Evolutionary conservation across 1,284 basidiomycete species (phyloP), one percentile per base, ranked within the genome.

Genomic region (Marasmius fiardii): DNA sequence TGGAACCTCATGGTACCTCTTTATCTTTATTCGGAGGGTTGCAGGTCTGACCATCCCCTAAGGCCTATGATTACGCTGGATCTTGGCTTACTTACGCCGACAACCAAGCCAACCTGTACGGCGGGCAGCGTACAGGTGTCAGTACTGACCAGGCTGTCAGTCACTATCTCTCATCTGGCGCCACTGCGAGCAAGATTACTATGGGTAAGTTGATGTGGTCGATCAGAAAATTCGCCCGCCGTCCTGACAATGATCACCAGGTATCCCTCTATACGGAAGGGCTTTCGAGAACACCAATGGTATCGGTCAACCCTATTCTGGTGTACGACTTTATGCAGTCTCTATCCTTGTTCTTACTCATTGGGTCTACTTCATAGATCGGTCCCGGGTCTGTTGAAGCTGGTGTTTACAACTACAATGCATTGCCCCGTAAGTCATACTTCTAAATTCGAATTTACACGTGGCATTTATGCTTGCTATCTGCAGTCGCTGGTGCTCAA

Each of bases 1-100:
- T 96, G 93, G 93, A 95, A 96, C 69, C 71, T 98, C 55, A 97
- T 98, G 94, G 90, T 88, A 64, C 62, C n/a, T 70, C 43, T 11
- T 24, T 34, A 24, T 39, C 48, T 44, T n/a, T 37, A 21, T 5
- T n/a, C 35, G 41, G 16, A 41, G 11, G 12, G n/a, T 20, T 37
- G 23, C 53, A 3, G 43, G 11, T 14, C 31, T 55, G 50, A 57
- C 51, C 26, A 52, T 39, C 21, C 21, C 20, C 52, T 16, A 55
- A 89, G 86, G 86, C 87, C 7, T 92, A 92, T 61, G 90, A 92
- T 63, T 90, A 88, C 64, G 78, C 86, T 52, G 88, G 88, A 2
- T 82, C 85, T 4, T 90, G 88, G 87, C 64, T 83, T 28, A 79
- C 72, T 43, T 83, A 64, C 39, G 73, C 75, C 1, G 92, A 92